phyloP scores from a whole-genome alignment of 2,329 filamentous ascomycete species.

The Ambrosiella beaveri region DNA sequence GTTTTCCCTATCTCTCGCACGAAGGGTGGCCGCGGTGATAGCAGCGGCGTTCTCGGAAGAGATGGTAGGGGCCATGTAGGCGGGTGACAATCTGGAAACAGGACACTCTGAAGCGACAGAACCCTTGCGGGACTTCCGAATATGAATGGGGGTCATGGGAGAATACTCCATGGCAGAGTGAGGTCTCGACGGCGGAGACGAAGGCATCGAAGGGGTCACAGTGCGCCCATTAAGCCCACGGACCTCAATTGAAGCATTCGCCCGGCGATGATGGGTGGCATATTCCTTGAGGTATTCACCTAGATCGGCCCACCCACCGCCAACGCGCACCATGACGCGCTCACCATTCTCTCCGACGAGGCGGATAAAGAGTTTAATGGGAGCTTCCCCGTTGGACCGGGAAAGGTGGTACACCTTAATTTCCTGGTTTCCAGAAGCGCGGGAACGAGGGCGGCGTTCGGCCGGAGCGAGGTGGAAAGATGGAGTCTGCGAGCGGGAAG shows the following conservation, averaged over 20 bases:
- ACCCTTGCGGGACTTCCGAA: conserved; percentile 37
- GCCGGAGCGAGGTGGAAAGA: conserved; percentile 55
- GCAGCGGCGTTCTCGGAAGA: conserved; percentile 14
- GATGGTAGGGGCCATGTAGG: conserved; percentile 27
- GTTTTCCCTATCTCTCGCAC: background rate
- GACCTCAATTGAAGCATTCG: conserved; percentile 39
- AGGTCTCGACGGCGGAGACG: conserved; percentile 27
- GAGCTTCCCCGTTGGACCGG: conserved; percentile 63
- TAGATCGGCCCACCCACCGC: conserved; percentile 94
- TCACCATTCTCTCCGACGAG: conserved; percentile 80
- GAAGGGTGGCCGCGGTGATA: conserved; percentile 20
- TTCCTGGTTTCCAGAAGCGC: conserved; percentile 38
- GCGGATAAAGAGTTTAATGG: conserved; percentile 87
- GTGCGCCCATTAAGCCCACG: conserved; percentile 1
- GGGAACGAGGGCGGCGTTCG: conserved; percentile 27
- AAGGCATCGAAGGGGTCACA: conserved; percentile 13
- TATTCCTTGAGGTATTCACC: conserved; percentile 92
- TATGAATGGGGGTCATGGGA: conserved; percentile 31
- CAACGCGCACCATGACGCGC: conserved; percentile 93
- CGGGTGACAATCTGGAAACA: conserved; percentile 18
- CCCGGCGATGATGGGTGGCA: conserved; percentile 71
- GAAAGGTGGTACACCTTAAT: conserved; percentile 89
- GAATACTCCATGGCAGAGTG: conserved; percentile 19
- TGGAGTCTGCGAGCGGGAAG: conserved; percentile 42
- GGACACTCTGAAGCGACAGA: conserved; percentile 18